These are phyloP conservation scores for Metschnikowia noctiluminum DNA, from an alignment of 805 yeast genomes.

Conservation along the genomic window DNA sequence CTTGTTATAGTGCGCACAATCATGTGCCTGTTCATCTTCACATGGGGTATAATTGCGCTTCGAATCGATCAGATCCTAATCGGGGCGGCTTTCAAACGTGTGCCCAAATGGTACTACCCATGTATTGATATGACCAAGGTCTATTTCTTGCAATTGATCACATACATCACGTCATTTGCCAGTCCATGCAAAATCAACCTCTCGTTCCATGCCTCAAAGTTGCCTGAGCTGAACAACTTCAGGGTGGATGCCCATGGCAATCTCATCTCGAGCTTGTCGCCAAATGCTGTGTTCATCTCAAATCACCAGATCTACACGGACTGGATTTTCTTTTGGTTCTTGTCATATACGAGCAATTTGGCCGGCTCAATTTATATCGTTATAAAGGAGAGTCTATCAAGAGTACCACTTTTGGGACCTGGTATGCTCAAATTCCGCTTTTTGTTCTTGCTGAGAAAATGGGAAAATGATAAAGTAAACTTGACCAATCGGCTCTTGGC, in stretches of 20 bases:
- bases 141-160: conserved; percentile 53
- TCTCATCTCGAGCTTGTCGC: conserved; percentile 31
- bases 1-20: conserved; percentile 21
- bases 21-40: conserved; percentile 21
- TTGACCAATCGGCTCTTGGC: conserved; percentile 53
- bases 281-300: conserved; percentile 65
- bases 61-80: conserved; percentile 46
- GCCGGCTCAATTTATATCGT: conserved; percentile 68
- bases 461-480: conserved; percentile 70
- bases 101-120: conserved; percentile 35
- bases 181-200: conserved; percentile 54
- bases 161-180: conserved; percentile 46
- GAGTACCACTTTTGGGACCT: conserved; percentile 74
- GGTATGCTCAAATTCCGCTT: conserved; percentile 82
- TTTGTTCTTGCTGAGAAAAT: conserved; percentile 77
- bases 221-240: conserved; percentile 29
- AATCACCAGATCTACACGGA: conserved; percentile 94
- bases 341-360: conserved; percentile 63
- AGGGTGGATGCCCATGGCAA: conserved; percentile 19
- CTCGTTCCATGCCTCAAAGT: conserved; percentile 43
- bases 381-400: conserved; percentile 66
- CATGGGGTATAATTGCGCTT: conserved; percentile 37
- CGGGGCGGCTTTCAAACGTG: conserved; percentile 24
- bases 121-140: conserved; percentile 53
- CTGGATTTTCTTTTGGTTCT: conserved; percentile 91